Conservation (phyloP, 1,284 basidiomycete species). For the Trichosporon inkin region DNA sequence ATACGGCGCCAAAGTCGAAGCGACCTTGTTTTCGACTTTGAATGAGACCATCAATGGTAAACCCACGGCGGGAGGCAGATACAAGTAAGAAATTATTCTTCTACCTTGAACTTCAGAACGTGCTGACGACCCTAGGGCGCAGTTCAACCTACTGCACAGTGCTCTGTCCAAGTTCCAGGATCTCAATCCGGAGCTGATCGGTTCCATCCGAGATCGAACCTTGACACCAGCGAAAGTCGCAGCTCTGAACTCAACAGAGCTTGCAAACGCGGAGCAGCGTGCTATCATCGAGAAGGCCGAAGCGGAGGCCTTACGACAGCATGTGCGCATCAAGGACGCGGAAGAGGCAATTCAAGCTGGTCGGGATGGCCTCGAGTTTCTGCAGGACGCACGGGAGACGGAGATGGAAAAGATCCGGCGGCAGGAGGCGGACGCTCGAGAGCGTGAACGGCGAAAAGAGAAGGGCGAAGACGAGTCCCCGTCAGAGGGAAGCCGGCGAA, state of each 20-base stretch:
- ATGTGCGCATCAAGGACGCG: constrained; percentile 33
- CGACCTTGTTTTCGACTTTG: constrained; percentile 32
- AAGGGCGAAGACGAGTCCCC: background rate
- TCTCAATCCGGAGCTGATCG: constrained; percentile 27
- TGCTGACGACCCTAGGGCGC: constrained; percentile 31
- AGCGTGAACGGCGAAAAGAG: constrained; percentile 9
- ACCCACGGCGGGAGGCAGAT: constrained; percentile 34
- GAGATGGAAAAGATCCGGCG: constrained; percentile 12
- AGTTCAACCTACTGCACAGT: constrained; percentile 39
- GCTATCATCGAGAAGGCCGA: constrained; percentile 35
- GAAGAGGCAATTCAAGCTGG: constrained; percentile 30
- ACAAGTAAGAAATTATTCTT: constrained; percentile 36
- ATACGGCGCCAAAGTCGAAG: constrained; percentile 35
- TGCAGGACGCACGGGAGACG: constrained; percentile 25
- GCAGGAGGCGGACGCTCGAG: constrained; percentile 17
- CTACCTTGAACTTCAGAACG: too few relatives aligned
- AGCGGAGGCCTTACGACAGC: constrained; percentile 34
- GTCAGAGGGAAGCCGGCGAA: background rate
- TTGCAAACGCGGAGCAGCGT: constrained; percentile 38
- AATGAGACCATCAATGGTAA: constrained; percentile 40
- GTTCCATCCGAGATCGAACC: constrained; percentile 22
- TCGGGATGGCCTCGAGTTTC: constrained; percentile 42
- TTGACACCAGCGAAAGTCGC: constrained; percentile 35
- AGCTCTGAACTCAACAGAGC: constrained; percentile 32
- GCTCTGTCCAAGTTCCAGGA: constrained; percentile 32